Conservation (phyloP, 805 yeast species). For the Nakazawaea holstii region DNA sequence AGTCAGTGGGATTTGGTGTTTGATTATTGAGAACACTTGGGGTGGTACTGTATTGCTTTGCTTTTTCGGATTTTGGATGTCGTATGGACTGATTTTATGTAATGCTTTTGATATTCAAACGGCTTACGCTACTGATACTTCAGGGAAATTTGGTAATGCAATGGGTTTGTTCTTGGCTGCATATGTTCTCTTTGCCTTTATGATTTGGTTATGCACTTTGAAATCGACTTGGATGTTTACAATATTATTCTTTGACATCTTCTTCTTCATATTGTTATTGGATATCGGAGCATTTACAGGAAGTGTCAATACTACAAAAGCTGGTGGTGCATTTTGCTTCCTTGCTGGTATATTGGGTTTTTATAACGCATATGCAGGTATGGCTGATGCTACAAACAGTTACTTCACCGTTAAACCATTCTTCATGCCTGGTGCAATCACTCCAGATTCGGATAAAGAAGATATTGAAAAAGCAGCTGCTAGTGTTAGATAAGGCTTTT, state of each 20-base stretch:
- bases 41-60: conserved; percentile 47
- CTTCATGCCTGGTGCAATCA: conserved; percentile 38
- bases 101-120: conserved; percentile 36
- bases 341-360: conserved; percentile 38
- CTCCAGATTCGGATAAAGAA: conserved; percentile 5
- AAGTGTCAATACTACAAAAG: conserved; percentile 26
- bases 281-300: conserved; percentile 38
- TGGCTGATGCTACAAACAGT: conserved; percentile 48
- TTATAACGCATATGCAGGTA: conserved; percentile 43
- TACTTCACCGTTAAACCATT: conserved; percentile 48
- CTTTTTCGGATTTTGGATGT: conserved; percentile 53
- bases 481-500: neutral
- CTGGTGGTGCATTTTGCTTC: conserved; percentile 45
- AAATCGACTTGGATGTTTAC: conserved; percentile 41
- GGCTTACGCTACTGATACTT: conserved; percentile 30
- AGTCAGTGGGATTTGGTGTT: conserved; percentile 47
- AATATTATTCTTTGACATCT: conserved; percentile 34
- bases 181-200: conserved; percentile 46
- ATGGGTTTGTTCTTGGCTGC: conserved; percentile 44
- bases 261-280: conserved; percentile 40
- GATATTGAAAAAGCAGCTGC: conserved; percentile 8
- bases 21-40: conserved; percentile 48
- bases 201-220: conserved; percentile 39
- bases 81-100: conserved; percentile 40
- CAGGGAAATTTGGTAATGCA: conserved; percentile 29